A percentile compares a stretch with the other conserved stretches of the same genome.
Evolutionary conservation across 768 basidiomycete genomes (phyloP).

Genomic region (Dioszegia aurantiaca): DNA sequence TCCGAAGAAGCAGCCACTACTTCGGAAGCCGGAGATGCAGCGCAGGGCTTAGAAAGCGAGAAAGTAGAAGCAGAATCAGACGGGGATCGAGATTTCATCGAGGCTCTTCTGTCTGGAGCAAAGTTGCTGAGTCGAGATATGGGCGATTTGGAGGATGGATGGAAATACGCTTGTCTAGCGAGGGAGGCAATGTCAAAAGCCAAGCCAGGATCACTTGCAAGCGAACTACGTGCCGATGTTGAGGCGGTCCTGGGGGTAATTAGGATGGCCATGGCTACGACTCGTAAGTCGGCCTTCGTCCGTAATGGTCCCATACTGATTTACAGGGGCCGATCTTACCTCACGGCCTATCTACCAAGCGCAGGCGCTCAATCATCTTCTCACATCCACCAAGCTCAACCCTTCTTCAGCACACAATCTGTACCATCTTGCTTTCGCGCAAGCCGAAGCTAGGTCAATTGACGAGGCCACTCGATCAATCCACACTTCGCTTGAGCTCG

Average conservation of each 20-base stretch:
- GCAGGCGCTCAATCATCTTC: constrained; percentile 59
- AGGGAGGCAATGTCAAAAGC: constrained; percentile 61
- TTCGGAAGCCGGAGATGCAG: constrained; percentile 5
- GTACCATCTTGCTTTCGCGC: constrained; percentile 78
- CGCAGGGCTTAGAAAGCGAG: constrained; percentile 14
- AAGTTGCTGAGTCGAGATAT: constrained; percentile 69
- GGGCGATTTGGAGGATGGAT: constrained; percentile 59
- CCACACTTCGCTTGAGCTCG: constrained; percentile 68
- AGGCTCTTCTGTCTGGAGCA: constrained; percentile 71
- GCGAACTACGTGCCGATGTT: constrained; percentile 38
- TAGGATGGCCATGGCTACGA: constrained; percentile 65
- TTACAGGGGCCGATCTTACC: constrained; percentile 64
- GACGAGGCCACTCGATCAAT: constrained; percentile 67
- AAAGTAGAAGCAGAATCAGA: constrained; percentile 57
- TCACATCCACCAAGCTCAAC: constrained; percentile 41
- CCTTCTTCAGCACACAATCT: constrained; percentile 55
- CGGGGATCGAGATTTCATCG: constrained; percentile 68
- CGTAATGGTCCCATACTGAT: neutral
- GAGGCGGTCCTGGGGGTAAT: constrained; percentile 62
- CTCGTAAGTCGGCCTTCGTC: constrained; percentile 57
- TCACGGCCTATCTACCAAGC: constrained; percentile 63
- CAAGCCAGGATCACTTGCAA: constrained; percentile 48
- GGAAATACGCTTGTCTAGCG: constrained; percentile 47
- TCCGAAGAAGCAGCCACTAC: constrained; percentile 12
- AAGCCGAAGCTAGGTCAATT: constrained; percentile 66